Evolutionary conservation across 345 rosid genomes (phyloP), one percentile per base, ranked within the genome.

Genomic region (Salix purpurea): DNA sequence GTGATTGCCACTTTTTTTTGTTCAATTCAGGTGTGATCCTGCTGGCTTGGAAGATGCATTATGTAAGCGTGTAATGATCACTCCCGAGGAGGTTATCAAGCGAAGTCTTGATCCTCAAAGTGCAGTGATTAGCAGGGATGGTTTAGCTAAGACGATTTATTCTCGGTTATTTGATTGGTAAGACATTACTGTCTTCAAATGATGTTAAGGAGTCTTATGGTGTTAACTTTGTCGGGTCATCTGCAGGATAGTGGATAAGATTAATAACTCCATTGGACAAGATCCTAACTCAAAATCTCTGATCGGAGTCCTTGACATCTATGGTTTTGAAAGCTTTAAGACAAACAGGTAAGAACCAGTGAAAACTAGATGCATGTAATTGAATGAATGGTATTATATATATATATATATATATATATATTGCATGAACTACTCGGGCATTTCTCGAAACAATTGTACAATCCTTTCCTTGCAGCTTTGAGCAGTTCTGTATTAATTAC

Each of bases 301-400:
- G 67, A 94, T 94, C 71, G 98, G 98, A 46, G 97, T 94, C 66
- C 92, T 94, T 12, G 98, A 94, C 71, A 92, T 94, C 61, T 94
- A 94, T 12, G 98, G 98, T 74, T 94, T 94, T 72, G 98, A 92
- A 86, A 94, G 98, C 89, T 94, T 94, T 73, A 91, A 94, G 89
- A 71, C 89, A 42, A 94, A 92, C 65, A 94, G 98, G 98, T 88
- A 80, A 74, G 21, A 61, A 67, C 32, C 67, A 58, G 12, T 54
- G 61, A 71, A 32, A 36, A 52, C 28, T 13, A 23, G 16, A 13
- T 39, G 61, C 40, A 24, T 18, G 52, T 72, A 66, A 72, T 16
- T 50, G 15, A 67, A 72, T 67, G 52, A 39, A 30, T 52, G 36
- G 67, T 21, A 46, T 64, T 37, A 54, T 46, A 18, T 24, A 18